Conservation (phyloP, 441 rosid genomes). For the Aquilaria agallochum region DNA sequence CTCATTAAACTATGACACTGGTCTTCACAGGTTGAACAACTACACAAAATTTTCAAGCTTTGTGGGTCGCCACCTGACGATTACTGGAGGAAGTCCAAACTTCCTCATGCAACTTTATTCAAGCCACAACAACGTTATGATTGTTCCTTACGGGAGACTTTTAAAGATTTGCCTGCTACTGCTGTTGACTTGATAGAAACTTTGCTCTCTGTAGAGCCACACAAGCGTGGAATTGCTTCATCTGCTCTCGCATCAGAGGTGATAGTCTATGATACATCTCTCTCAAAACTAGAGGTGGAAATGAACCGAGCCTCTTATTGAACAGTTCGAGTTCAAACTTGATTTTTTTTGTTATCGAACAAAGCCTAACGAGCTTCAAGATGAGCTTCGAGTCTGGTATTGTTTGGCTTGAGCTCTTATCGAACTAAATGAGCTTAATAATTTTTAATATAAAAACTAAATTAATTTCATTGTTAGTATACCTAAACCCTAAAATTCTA, state of each 20-base stretch:
- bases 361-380: too few species aligned
- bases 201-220: slow-evolving; percentile 72
- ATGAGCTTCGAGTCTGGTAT: too few species aligned
- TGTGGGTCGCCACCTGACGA: slow-evolving; percentile 88
- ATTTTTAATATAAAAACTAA: too few species aligned
- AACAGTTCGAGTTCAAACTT: too few species aligned
- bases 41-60: slow-evolving; percentile 84
- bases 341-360: too few species aligned
- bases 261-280: slow-evolving; percentile 5
- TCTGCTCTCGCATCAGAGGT: slow-evolving; percentile 80
- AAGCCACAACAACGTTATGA: slow-evolving; percentile 81
- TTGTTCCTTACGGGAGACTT: slow-evolving; percentile 58
- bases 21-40: slow-evolving; percentile 64
- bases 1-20: neutral
- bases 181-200: slow-evolving; percentile 62
- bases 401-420: too few species aligned
- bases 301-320: too few species aligned
- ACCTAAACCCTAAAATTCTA: too few species aligned
- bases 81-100: slow-evolving; percentile 81
- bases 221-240: slow-evolving; percentile 70
- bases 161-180: slow-evolving; percentile 46
- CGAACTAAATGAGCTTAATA: too few species aligned
- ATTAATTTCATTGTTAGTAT: too few species aligned
- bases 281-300: too few species aligned
- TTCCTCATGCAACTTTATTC: slow-evolving; percentile 79